Conservation (phyloP, 495 filamentous ascomycete species). For the Hypoxylon cercidicola region DNA sequence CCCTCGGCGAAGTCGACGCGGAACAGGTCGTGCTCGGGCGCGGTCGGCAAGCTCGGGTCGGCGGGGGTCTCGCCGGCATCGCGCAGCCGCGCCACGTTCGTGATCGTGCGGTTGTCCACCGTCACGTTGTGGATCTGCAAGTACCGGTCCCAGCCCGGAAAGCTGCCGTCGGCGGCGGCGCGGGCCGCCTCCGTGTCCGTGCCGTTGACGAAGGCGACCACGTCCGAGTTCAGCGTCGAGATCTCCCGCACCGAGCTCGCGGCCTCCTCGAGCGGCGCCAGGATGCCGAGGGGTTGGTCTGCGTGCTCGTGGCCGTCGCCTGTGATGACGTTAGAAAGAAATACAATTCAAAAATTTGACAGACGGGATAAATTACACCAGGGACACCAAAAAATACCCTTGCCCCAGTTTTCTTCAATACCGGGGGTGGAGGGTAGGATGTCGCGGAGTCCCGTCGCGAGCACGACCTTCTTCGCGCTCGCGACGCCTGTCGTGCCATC, state of each 20-base stretch:
- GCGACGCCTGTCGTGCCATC: constrained; percentile 41
- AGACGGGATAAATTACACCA: no score
- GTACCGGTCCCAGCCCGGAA: constrained; percentile 59
- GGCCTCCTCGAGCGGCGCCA: constrained; percentile 55
- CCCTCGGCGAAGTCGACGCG: constrained; percentile 63
- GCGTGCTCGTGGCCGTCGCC: constrained; percentile 69
- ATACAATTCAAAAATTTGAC: no score
- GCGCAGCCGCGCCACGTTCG: constrained; percentile 56
- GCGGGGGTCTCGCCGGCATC: constrained; percentile 51
- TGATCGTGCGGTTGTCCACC: constrained; percentile 65
- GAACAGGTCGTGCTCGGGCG: constrained; percentile 61
- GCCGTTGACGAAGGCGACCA: constrained; percentile 64
- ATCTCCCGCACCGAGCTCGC: constrained; percentile 58
- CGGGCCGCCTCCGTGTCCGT: constrained; percentile 57
- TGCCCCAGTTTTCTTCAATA: constrained; percentile 61
- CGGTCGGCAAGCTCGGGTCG: constrained; percentile 52
- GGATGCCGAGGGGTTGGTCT: constrained; percentile 64
- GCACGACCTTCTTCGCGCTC: constrained; percentile 62
- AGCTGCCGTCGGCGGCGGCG: constrained; percentile 49
- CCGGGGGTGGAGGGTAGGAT: constrained; percentile 64
- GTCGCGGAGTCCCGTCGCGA: constrained; percentile 66
- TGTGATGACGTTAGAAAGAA: no score
- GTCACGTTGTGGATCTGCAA: constrained; percentile 59
- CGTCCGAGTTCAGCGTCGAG: constrained; percentile 55
- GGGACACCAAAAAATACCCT: constrained; percentile 70